Conservation (phyloP, 2,329 filamentous ascomycete species). For the Fusarium equiseti region DNA sequence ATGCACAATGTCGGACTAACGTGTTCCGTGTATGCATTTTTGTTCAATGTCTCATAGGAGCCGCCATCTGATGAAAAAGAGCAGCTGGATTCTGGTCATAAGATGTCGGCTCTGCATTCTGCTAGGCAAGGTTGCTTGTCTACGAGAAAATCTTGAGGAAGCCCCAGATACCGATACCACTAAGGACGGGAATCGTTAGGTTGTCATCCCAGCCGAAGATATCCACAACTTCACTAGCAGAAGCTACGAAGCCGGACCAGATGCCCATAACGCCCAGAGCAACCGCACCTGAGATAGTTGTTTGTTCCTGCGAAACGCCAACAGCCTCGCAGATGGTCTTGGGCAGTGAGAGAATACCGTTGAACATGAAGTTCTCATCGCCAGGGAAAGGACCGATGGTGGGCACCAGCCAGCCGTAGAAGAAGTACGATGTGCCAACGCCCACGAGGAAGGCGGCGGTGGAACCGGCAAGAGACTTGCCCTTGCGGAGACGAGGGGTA, state of each 20-base stretch:
- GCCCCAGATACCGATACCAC: constrained; percentile 87
- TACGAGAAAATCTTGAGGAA: constrained; percentile 89
- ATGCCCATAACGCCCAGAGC: constrained; percentile 86
- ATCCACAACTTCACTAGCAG: constrained; percentile 90
- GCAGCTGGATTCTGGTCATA: constrained; percentile 5
- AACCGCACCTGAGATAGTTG: constrained; percentile 74
- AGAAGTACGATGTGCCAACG: constrained; percentile 83
- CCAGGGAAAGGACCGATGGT: constrained; percentile 73
- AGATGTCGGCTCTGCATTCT: background rate
- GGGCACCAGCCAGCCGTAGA: constrained; percentile 89
- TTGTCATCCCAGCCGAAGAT: constrained; percentile 97
- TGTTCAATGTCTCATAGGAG: constrained; percentile 29
- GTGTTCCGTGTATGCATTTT: constrained; percentile 21
- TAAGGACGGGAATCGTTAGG: constrained; percentile 93
- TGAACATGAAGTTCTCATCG: constrained; percentile 82
- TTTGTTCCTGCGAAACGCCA: constrained; percentile 69
- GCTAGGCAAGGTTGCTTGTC: constrained; percentile 19
- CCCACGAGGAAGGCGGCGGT: constrained; percentile 86
- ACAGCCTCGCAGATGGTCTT: constrained; percentile 67
- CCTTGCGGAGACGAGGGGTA: constrained; percentile 84
- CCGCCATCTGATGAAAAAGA: constrained; percentile 1
- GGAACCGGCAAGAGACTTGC: constrained; percentile 93
- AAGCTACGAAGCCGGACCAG: constrained; percentile 89
- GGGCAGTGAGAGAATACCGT: constrained; percentile 79
- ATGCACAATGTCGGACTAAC: constrained; percentile 35